Evolutionary conservation across 192 early-diverging fungal genomes (phyloP).

Genomic region (Podila clonocystis): DNA sequence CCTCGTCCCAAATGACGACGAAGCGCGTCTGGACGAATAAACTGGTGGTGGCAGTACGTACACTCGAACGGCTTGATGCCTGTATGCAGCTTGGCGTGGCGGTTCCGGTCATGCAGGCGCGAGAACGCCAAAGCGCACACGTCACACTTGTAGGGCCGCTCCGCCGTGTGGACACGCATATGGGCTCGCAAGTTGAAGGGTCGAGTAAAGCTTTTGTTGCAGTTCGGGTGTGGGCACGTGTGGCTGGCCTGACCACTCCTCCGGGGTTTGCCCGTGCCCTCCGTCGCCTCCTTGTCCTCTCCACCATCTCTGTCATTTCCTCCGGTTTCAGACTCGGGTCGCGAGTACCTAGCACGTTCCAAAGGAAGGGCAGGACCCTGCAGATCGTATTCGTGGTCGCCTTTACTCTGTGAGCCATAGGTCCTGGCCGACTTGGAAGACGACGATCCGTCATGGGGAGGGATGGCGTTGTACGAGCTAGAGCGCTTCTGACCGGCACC

Average conservation of each 20-base stretch:
- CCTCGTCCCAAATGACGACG: constrained; percentile 67
- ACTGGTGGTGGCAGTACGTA: constrained; percentile 70
- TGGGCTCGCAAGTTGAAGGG: constrained; percentile 79
- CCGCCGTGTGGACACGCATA: constrained; percentile 71
- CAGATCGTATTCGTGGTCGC: constrained; percentile 34
- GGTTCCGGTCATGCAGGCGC: constrained; percentile 87
- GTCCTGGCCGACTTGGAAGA: constrained; percentile 30
- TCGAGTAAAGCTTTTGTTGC: constrained; percentile 67
- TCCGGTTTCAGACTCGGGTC: background rate
- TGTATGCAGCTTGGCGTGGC: constrained; percentile 81
- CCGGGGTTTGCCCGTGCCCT: constrained; percentile 16
- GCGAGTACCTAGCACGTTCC: constrained; percentile 12
- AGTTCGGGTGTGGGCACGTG: constrained; percentile 48
- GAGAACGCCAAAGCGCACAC: constrained; percentile 81
- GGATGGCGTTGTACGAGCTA: constrained; percentile 16
- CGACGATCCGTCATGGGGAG: constrained; percentile 29
- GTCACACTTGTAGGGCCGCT: constrained; percentile 71
- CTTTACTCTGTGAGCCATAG: constrained; percentile 9
- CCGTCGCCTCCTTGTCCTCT: background rate
- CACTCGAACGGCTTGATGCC: constrained; percentile 79
- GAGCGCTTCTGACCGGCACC: constrained; percentile 34
- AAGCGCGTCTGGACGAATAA: constrained; percentile 80
- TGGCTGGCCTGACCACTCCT: constrained; percentile 28
- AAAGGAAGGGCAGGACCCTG: constrained; percentile 38
- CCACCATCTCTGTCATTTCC: background rate